These are phyloP conservation scores for Plectosphaerella sp. DNA, from an alignment of 2,329 filamentous ascomycete species.

Conservation along the genomic window DNA sequence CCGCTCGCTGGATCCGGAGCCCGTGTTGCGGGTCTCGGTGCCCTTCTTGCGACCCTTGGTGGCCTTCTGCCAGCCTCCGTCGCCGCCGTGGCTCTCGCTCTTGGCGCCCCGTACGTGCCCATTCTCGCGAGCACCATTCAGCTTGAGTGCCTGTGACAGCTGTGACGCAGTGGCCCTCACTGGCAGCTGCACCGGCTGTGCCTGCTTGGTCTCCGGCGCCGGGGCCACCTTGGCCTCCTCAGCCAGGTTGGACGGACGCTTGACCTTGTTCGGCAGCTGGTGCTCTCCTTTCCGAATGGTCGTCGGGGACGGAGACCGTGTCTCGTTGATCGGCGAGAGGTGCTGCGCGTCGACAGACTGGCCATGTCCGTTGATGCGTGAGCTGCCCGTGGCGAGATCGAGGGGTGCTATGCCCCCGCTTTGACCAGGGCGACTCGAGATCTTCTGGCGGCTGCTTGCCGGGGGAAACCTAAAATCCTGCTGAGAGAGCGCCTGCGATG, in stretches of 20 bases:
- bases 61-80: conserved; percentile 56
- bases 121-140: conserved; percentile 41
- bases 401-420: conserved; percentile 49
- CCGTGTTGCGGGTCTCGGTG: conserved; percentile 43
- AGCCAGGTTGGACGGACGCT: conserved; percentile 3
- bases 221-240: conserved; percentile 18
- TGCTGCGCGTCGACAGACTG: conserved; percentile 37
- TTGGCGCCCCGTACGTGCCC: conserved; percentile 50
- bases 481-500: conserved; percentile 7
- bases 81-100: conserved; percentile 44
- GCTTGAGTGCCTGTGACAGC: conserved; percentile 17
- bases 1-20: conserved; percentile 39
- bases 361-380: conserved; percentile 28
- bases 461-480: conserved; percentile 19
- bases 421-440: conserved; percentile 18
- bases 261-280: conserved; percentile 2
- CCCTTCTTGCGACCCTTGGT: conserved; percentile 49
- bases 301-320: conserved; percentile 66
- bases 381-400: conserved; percentile 48
- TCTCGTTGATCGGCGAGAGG: conserved; percentile 72
- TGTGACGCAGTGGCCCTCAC: conserved; percentile 2
- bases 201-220: conserved; percentile 12
- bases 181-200: conserved; percentile 15
- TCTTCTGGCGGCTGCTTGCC: conserved; percentile 15
- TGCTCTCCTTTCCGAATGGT: conserved; percentile 40